A percentile compares a stretch with the other conserved stretches of the same genome.
Evolutionary conservation across 208 protist species (phyloP).

Genomic region (Crithidia sp.): DNA sequence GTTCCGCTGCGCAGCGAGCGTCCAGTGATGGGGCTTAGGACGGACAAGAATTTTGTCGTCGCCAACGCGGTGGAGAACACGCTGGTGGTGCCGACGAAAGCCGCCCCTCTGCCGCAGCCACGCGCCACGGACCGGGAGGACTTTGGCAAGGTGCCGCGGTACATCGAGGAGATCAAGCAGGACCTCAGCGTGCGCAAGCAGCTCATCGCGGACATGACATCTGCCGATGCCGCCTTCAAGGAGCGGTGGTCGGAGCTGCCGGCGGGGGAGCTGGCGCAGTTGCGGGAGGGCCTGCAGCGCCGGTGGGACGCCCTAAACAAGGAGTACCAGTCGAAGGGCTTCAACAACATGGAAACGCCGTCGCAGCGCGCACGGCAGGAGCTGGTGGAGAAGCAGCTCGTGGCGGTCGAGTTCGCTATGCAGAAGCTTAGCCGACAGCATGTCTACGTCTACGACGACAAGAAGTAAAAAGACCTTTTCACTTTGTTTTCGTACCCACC

Average conservation of each 20-base stretch:
- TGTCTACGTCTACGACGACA: constrained; percentile 88
- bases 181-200: constrained; percentile 67
- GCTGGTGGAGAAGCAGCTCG: constrained; percentile 77
- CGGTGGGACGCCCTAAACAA: constrained; percentile 92
- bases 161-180: constrained; percentile 91
- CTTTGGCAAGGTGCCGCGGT: constrained; percentile 91
- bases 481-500: too few species aligned
- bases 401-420: constrained; percentile 88
- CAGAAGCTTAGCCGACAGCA: constrained; percentile 87
- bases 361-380: constrained; percentile 88
- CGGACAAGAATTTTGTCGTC: constrained; percentile 95
- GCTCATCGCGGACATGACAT: constrained; percentile 20
- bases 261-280: constrained; percentile 71
- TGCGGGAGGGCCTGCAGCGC: constrained; percentile 87
- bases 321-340: constrained; percentile 93
- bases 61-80: constrained; percentile 95
- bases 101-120: constrained; percentile 43
- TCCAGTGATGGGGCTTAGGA: constrained; percentile 93
- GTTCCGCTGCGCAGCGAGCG: constrained; percentile 82
- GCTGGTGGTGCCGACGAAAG: constrained; percentile 84
- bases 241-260: constrained; percentile 85
- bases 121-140: constrained; percentile 72
- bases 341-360: constrained; percentile 91
- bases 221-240: constrained; percentile 40
- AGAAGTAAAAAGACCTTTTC: constrained; percentile 37